phyloP scores from a whole-genome alignment of 2,329 filamentous ascomycete species.

The Curvularia hawaiiensis region DNA sequence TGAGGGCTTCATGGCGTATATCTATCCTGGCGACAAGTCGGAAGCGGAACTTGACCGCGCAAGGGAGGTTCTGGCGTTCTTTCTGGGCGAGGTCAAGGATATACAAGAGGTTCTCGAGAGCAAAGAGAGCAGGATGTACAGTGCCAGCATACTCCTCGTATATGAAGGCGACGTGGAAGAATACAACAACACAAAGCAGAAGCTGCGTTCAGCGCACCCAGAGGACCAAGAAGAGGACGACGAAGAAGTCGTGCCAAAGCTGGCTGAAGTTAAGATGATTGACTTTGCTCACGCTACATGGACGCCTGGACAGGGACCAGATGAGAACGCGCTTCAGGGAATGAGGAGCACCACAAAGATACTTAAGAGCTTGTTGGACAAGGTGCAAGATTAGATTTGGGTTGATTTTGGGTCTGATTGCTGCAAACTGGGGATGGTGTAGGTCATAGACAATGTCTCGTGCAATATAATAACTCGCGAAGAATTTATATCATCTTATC shows the following conservation, averaged over 20 bases:
- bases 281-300: slow-evolving; percentile 95
- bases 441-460: background rate
- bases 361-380: slow-evolving; percentile 65
- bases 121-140: slow-evolving; percentile 71
- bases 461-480: background rate
- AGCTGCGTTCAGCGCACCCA: slow-evolving; percentile 27
- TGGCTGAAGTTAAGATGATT: slow-evolving; percentile 85
- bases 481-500: background rate
- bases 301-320: slow-evolving; percentile 79
- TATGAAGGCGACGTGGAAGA: slow-evolving; percentile 68
- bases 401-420: background rate
- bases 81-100: slow-evolving; percentile 56
- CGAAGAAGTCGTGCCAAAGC: slow-evolving; percentile 59
- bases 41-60: slow-evolving; percentile 44
- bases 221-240: slow-evolving; percentile 53
- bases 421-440: background rate
- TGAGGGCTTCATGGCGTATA: slow-evolving; percentile 63
- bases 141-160: slow-evolving; percentile 66
- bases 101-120: slow-evolving; percentile 63
- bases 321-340: slow-evolving; percentile 80
- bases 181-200: slow-evolving; percentile 52
- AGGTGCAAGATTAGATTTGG: slow-evolving; percentile 28
- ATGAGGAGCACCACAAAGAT: slow-evolving; percentile 74
- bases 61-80: slow-evolving; percentile 53
- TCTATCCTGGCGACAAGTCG: slow-evolving; percentile 48